Conservation (phyloP, 2,329 filamentous ascomycete species). For the Botrytis elliptica region DNA sequence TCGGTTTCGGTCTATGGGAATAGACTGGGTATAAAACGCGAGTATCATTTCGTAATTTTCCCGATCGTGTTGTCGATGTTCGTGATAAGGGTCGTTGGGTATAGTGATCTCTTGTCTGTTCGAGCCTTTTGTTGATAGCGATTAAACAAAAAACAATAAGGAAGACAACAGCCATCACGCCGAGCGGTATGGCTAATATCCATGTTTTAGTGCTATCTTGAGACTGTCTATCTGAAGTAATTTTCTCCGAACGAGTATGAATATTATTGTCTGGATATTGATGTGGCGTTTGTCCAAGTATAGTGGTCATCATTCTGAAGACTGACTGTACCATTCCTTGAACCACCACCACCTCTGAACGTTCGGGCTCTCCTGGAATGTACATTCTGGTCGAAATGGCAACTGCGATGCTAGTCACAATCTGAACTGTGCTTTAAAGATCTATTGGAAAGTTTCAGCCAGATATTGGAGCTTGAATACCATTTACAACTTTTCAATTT, state of each 20-base stretch:
- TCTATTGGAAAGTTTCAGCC: not conserved
- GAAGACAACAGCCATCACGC: not conserved
- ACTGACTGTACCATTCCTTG: not conserved
- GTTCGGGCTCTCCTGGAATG: not conserved
- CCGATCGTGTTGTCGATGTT: not conserved
- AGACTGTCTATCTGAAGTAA: not conserved
- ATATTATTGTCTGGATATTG: not conserved
- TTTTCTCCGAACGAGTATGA: not conserved
- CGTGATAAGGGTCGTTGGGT: not conserved
- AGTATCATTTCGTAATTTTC: not conserved
- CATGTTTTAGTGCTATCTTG: not conserved
- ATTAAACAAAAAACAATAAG: accelerated
- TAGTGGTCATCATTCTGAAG: not conserved
- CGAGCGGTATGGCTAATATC: not conserved
- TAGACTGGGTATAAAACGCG: not conserved
- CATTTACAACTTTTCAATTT: not conserved
- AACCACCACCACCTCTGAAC: not conserved
- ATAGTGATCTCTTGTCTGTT: not conserved
- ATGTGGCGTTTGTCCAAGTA: not conserved
- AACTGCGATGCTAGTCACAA: not conserved
- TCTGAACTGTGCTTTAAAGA: not conserved
- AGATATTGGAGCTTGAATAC: not conserved
- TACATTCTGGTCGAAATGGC: not conserved
- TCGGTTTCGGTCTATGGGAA: not conserved
- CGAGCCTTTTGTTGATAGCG: not conserved